phyloP scores from a whole-genome alignment of 176 grass and related monocot genomes.

The Chrysopogon serrulatus region DNA sequence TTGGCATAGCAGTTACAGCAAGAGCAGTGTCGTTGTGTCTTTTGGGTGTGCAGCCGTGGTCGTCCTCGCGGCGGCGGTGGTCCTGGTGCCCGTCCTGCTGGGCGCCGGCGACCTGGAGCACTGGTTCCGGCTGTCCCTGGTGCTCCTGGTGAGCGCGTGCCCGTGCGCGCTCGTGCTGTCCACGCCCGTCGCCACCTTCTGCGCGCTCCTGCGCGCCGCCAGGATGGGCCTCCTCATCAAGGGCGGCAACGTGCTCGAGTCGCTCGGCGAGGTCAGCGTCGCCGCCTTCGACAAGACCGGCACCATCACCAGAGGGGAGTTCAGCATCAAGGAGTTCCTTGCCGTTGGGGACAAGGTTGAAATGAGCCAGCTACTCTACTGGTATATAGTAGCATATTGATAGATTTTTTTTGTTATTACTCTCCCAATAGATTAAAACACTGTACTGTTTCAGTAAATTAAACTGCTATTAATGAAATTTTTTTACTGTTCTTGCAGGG shows the following conservation, averaged over 20 bases:
- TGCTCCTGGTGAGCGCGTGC: slow-evolving; percentile 75
- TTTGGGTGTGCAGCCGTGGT: slow-evolving; percentile 44
- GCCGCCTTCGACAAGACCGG: slow-evolving; percentile 82
- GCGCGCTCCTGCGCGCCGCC: slow-evolving; percentile 57
- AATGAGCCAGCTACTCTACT: slow-evolving; percentile 49
- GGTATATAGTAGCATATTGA: slow-evolving; percentile 6
- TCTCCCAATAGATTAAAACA: no score
- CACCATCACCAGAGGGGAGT: slow-evolving; percentile 71
- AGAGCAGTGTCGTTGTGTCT: background rate
- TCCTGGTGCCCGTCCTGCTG: slow-evolving; percentile 31
- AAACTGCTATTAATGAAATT: background rate
- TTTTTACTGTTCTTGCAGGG: slow-evolving; percentile 22
- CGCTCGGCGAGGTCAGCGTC: slow-evolving; percentile 31
- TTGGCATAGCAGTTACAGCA: background rate
- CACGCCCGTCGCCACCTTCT: slow-evolving; percentile 69
- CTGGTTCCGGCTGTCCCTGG: slow-evolving; percentile 52
- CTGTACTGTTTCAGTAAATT: background rate
- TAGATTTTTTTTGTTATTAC: no score
- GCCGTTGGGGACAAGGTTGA: slow-evolving; percentile 20
- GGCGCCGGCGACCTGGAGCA: slow-evolving; percentile 19
- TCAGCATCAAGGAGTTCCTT: slow-evolving; percentile 39
- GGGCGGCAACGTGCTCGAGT: slow-evolving; percentile 64
- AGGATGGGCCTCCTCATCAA: slow-evolving; percentile 62
- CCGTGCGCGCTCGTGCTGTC: slow-evolving; percentile 75
- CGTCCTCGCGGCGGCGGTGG: slow-evolving; percentile 20